Conservation (phyloP, 2,329 filamentous ascomycete genomes). For the Elsinoe ampelina region DNA sequence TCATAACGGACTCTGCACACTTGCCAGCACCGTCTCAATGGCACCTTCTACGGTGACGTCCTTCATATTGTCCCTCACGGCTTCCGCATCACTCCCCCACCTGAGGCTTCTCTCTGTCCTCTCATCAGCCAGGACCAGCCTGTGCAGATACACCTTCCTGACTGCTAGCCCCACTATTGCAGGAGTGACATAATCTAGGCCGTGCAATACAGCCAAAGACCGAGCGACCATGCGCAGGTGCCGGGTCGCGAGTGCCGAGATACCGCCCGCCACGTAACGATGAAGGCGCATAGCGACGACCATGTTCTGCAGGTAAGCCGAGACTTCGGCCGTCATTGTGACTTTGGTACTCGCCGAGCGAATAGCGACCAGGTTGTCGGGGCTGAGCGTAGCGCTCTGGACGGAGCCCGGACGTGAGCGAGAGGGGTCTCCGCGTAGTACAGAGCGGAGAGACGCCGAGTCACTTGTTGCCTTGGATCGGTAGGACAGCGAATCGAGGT, state of each 20-base stretch:
- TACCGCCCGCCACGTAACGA: slow-evolving; percentile 68
- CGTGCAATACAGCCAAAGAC: slow-evolving; percentile 72
- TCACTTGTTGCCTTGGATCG: not conserved
- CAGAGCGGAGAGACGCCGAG: not conserved
- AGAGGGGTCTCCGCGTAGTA: not conserved
- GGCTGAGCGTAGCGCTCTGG: not conserved
- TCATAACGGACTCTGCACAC: slow-evolving; percentile 47
- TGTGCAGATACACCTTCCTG: slow-evolving; percentile 79
- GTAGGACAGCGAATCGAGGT: not conserved
- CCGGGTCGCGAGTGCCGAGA: slow-evolving; percentile 68
- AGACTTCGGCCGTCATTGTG: slow-evolving; percentile 63
- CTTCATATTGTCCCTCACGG: slow-evolving; percentile 58
- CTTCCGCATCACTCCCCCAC: slow-evolving; percentile 73
- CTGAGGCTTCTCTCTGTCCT: slow-evolving; percentile 78
- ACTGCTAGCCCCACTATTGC: slow-evolving; percentile 74
- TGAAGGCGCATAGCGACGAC: slow-evolving; percentile 80
- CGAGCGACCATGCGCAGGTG: slow-evolving; percentile 52
- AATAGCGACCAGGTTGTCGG: slow-evolving; percentile 49
- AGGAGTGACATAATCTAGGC: slow-evolving; percentile 71
- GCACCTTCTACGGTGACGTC: slow-evolving; percentile 46
- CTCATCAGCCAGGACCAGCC: slow-evolving; percentile 60
- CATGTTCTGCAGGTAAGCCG: slow-evolving; percentile 79
- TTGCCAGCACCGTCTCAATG: slow-evolving; percentile 49
- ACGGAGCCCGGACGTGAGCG: not conserved
- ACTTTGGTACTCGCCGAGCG: slow-evolving; percentile 50